These are phyloP conservation scores for Brachypodium distachyon DNA, from an alignment of 202 grass and related monocot species.

Conservation along the genomic window DNA sequence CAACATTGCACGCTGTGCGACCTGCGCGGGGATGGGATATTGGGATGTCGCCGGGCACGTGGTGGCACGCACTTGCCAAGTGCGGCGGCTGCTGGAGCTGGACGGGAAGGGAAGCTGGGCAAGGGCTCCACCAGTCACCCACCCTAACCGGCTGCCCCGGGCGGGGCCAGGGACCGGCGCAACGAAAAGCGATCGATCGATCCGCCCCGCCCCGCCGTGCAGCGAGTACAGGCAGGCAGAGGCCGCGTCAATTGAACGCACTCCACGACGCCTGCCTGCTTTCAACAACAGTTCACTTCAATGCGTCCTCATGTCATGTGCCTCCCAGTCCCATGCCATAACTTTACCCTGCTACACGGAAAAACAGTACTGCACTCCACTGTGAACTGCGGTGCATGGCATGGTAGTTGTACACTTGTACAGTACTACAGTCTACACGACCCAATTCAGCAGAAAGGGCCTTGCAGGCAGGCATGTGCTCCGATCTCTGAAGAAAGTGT, in stretches of 20 bases:
- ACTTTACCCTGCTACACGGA: neutral
- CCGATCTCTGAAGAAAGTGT: neutral
- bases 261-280: conserved; percentile 24
- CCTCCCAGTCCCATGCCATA: neutral
- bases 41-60: neutral
- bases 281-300: neutral
- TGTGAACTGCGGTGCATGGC: neutral
- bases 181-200: neutral
- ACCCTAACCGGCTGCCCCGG: neutral
- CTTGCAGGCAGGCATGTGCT: neutral
- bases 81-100: conserved; percentile 12
- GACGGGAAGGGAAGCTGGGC: neutral
- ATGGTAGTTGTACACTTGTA: too few relatives aligned
- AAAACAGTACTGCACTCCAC: neutral
- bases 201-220: neutral
- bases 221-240: neutral
- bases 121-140: neutral
- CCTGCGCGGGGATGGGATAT: too few relatives aligned
- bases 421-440: neutral
- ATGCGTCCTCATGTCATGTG: neutral
- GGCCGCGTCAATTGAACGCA: neutral
- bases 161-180: conserved; percentile 1
- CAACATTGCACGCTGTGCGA: neutral
- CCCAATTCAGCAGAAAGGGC: neutral
- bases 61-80: conserved; percentile 10